These are phyloP conservation scores for Tetramitus jugosus DNA, from an alignment of 208 protist genomes.

Conservation along the genomic window DNA sequence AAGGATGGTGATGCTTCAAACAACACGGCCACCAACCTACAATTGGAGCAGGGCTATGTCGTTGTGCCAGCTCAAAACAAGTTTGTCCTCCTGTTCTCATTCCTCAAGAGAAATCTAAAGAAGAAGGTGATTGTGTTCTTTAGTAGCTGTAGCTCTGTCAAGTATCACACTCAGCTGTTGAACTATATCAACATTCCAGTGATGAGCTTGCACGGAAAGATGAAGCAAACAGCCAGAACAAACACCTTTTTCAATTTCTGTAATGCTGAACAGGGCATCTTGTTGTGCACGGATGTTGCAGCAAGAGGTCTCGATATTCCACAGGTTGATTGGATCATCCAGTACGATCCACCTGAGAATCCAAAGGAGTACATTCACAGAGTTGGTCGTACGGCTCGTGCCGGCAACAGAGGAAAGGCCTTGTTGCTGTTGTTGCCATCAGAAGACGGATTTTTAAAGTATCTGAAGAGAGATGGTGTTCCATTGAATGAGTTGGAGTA, in stretches of 20 bases:
- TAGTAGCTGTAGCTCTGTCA: conserved; percentile 91
- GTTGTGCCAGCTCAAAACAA: conserved; percentile 69
- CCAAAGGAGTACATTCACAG: conserved; percentile 99
- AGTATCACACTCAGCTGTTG: conserved; percentile 97
- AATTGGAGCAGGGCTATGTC: conserved; percentile 42
- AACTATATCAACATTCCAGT: conserved; percentile 99
- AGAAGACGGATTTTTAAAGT: conserved; percentile 96
- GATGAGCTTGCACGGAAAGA: conserved; percentile 96
- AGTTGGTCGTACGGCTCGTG: conserved; percentile 94
- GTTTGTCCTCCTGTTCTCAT: conserved; percentile 96
- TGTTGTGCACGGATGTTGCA: conserved; percentile 98
- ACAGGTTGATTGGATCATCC: conserved; percentile 97
- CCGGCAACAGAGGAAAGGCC: conserved; percentile 71
- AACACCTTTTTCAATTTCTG: conserved; percentile 99
- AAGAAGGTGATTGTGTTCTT: conserved; percentile 97
- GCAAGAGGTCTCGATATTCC: conserved; percentile 97
- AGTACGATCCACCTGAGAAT: conserved; percentile 98
- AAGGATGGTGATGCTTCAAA: not conserved
- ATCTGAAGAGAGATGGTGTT: conserved; percentile 90
- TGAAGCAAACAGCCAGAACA: conserved; percentile 98
- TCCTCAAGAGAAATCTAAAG: conserved; percentile 94
- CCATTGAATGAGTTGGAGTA: conserved; percentile 96
- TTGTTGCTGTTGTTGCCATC: conserved; percentile 96
- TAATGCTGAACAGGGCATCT: conserved; percentile 91
- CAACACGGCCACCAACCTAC: conserved; percentile 33